phyloP scores from a whole-genome alignment of 164 flowering plant species.

The Umbellularia californica region DNA sequence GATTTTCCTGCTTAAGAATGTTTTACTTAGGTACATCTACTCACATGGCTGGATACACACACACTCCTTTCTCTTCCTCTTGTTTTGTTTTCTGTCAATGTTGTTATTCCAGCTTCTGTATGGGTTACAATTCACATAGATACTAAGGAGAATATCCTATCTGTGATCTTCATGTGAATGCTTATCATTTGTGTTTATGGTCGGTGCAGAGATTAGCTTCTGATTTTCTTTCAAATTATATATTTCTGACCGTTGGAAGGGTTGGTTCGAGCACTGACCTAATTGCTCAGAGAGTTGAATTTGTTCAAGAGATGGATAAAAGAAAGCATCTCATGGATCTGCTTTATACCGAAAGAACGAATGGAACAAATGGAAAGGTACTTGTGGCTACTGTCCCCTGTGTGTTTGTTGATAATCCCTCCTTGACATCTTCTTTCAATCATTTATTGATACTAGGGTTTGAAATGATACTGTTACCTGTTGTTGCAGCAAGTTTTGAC shows the following conservation, averaged over 20 bases:
- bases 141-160: not conserved
- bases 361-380: constrained; percentile 34
- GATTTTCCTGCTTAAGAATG: not conserved
- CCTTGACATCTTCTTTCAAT: not conserved
- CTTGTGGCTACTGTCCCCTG: not conserved
- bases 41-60: not conserved
- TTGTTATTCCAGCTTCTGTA: not conserved
- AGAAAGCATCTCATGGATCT: constrained; percentile 37
- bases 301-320: constrained; percentile 45
- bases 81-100: not conserved
- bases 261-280: constrained; percentile 64
- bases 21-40: not conserved
- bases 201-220: constrained; percentile 43
- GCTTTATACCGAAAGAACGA: constrained; percentile 30
- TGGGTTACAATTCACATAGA: not conserved
- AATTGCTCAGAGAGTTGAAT: constrained; percentile 48
- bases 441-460: not conserved
- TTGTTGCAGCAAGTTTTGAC: constrained; percentile 45
- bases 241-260: constrained; percentile 54
- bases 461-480: not conserved
- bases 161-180: not conserved
- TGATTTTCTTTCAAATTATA: constrained; percentile 53
- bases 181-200: not conserved
- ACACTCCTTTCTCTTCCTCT: not conserved
- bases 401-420: not conserved